phyloP scores from a whole-genome alignment of 2,329 filamentous ascomycete species.

The Elsinoe arachidis region DNA sequence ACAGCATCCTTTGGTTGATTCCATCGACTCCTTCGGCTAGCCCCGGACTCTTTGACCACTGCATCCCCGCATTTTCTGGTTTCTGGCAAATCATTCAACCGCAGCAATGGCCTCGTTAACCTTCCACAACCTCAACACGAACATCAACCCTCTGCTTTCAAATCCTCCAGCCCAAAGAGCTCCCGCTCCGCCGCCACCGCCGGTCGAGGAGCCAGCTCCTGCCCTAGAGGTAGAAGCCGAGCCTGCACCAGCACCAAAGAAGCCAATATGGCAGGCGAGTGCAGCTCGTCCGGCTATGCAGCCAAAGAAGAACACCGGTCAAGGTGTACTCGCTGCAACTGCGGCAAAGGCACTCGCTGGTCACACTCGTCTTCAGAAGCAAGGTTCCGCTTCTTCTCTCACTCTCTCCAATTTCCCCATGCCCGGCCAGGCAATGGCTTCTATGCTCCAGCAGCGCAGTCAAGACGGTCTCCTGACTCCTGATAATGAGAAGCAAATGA shows the following conservation, averaged over 20 bases:
- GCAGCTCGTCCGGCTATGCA: neutral
- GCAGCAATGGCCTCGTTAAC: conserved; percentile 1
- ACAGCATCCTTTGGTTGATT: conserved; percentile 1
- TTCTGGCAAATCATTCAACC: conserved; percentile 5
- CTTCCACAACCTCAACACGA: conserved; percentile 1
- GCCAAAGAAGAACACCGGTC: conserved; percentile 7
- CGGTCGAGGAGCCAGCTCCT: neutral
- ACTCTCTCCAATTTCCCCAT: conserved; percentile 7
- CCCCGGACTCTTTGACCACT: neutral
- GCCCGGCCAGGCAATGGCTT: conserved; percentile 9
- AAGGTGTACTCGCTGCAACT: neutral
- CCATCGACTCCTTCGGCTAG: neutral
- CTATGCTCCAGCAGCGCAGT: neutral
- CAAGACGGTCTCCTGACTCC: conserved; percentile 5
- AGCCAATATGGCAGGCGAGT: conserved; percentile 1
- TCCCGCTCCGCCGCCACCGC: neutral
- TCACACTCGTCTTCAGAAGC: conserved; percentile 1
- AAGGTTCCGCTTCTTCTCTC: conserved; percentile 5
- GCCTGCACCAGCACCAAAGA: neutral
- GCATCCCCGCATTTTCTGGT: neutral
- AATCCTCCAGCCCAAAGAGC: conserved; percentile 7
- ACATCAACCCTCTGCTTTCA: conserved; percentile 4
- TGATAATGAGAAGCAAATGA: conserved; percentile 1
- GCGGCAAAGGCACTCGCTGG: conserved; percentile 10
- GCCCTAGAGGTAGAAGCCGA: neutral